These are phyloP conservation scores for Musa schizocarpa DNA, from an alignment of 176 grass and related monocot species.

Conservation along the genomic window DNA sequence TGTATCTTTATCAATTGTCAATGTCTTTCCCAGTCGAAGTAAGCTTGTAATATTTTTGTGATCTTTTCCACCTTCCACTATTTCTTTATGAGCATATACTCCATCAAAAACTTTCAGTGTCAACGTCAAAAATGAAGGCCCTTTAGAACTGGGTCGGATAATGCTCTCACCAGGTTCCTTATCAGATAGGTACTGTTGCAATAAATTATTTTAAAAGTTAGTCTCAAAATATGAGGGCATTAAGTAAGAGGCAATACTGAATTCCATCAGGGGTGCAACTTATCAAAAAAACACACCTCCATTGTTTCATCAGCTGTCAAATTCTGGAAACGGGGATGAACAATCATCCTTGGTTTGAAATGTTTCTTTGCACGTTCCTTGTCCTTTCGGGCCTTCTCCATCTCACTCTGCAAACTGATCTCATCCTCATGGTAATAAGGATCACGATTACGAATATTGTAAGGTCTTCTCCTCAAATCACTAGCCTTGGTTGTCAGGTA, in stretches of 20 bases:
- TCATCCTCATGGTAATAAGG: slow-evolving; percentile 73
- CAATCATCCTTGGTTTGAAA: slow-evolving; percentile 97
- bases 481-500: slow-evolving; percentile 60
- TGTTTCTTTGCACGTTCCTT: slow-evolving; percentile 86
- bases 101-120: slow-evolving; percentile 88
- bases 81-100: slow-evolving; percentile 91
- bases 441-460: slow-evolving; percentile 45
- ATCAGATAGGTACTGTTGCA: slow-evolving; percentile 65
- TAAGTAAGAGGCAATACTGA: background rate
- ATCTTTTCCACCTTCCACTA: slow-evolving; percentile 87
- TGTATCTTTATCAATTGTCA: slow-evolving; percentile 77
- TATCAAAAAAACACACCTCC: slow-evolving; percentile 40
- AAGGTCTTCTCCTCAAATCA: slow-evolving; percentile 57
- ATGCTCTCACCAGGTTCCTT: slow-evolving; percentile 88
- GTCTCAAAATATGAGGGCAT: background rate
- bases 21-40: slow-evolving; percentile 86
- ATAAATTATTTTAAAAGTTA: slow-evolving; percentile 12
- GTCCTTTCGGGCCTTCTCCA: slow-evolving; percentile 64
- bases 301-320: slow-evolving; percentile 89
- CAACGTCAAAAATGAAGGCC: slow-evolving; percentile 78
- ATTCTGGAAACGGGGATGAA: slow-evolving; percentile 94
- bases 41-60: slow-evolving; percentile 97
- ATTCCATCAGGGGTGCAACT: background rate
- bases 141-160: slow-evolving; percentile 73
- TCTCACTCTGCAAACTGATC: slow-evolving; percentile 32